Evolutionary conservation across 2,329 filamentous ascomycete species (phyloP).

Genomic region (Curvularia sp.): DNA sequence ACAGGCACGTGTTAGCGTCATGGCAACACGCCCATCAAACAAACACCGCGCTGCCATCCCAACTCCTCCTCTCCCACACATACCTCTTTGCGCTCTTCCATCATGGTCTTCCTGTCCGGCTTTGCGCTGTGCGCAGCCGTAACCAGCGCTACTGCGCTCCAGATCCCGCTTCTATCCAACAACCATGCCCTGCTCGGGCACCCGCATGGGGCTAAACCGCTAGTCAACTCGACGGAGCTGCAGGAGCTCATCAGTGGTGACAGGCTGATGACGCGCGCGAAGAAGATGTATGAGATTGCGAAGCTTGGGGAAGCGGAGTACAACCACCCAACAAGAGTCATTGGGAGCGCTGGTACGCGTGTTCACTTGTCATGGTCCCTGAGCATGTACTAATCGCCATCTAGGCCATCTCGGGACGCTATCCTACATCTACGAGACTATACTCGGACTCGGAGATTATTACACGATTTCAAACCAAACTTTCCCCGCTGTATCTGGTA

Average conservation of each 20-base stretch:
- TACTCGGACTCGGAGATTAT: conserved; percentile 49
- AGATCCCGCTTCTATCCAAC: conserved; percentile 40
- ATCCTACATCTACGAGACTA: conserved; percentile 49
- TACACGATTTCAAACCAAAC: conserved; percentile 51
- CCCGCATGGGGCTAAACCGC: conserved; percentile 36
- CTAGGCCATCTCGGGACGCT: conserved; percentile 46
- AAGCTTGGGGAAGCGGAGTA: conserved; percentile 53
- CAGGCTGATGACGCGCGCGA: conserved; percentile 40
- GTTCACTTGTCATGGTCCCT: conserved; percentile 20
- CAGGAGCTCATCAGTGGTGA: conserved; percentile 48
- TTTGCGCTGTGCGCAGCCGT: conserved; percentile 41
- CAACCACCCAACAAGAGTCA: conserved; percentile 53
- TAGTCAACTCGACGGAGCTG: conserved; percentile 46
- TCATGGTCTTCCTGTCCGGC: conserved; percentile 38
- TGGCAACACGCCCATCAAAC: conserved; percentile 31
- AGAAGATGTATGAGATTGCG: conserved; percentile 51
- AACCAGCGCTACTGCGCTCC: conserved; percentile 36
- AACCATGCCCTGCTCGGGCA: conserved; percentile 34
- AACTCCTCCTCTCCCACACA: conserved; percentile 6
- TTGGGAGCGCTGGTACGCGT: conserved; percentile 45
- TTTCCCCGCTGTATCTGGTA: conserved; percentile 46
- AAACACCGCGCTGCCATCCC: conserved; percentile 27
- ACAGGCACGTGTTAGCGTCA: conserved; percentile 32
- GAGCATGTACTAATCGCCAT: conserved; percentile 17
- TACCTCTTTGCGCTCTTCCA: conserved; percentile 14